Base-by-base conservation (phyloP, 768 basidiomycete species). In the Auriscalpium microsporum region DNA sequence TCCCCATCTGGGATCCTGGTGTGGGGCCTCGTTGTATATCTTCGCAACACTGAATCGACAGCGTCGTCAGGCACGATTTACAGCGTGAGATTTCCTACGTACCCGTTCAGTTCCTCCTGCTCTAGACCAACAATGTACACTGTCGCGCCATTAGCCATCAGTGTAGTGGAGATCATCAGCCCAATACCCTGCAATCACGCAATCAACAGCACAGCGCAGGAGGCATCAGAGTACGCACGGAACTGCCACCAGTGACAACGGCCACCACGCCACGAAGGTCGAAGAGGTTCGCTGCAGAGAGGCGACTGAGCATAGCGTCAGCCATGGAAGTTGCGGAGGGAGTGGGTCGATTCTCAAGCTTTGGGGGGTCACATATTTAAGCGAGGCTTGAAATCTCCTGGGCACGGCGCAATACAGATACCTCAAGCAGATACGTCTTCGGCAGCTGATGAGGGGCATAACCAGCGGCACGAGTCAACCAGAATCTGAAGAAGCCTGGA, bases 71-170 rank as follows among this genome's bases (percentile, higher is more conserved):
- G 38, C 2, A 28, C 28, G 7, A 28, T 28, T 28, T 28, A 28
- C 28, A 28, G 28, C 28, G 28, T 28, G 7, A 48, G 17, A 45
- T 46, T 13, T 28, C 19, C 17, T 8, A 54, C 65, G 19, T 48
- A 75, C 72, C 60, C 68, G 55, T 76, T 72, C n/a, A 77, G 67
- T 17, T 73, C 72, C 4, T 53, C 66, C 56, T 76, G 74, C 9
- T 66, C 68, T 2, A 72, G 74, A 0, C 75, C 78, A 33, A 78
- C 71, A 45, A 78, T 75, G 52, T 77, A 78, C 3, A 79, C 78
- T 0, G 68, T 74, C 1, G 78, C 78, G 8, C 76, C 75, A 56
- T 79, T 79, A 3, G 75, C 74, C 10, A 77, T 58, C 2, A 79
- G 63, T 0, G 77, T 75, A 10, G 72, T 71, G 55, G 68, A 71